phyloP scores from a whole-genome alignment of 306 rosid genomes.

The Clitoria ternatea region DNA sequence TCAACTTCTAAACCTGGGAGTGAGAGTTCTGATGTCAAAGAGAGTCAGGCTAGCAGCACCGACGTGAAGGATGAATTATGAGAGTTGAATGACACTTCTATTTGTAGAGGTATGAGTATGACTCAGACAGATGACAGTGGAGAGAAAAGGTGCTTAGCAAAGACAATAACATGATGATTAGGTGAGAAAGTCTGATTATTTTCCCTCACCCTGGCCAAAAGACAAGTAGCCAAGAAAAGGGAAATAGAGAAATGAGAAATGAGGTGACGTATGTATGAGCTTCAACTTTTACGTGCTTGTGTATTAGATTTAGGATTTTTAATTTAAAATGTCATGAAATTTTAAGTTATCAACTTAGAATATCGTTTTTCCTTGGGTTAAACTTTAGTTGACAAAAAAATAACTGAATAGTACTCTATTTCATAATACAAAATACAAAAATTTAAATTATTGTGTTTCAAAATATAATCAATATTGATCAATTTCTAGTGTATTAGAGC shows the following conservation, averaged over 20 bases:
- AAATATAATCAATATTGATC: too few species aligned
- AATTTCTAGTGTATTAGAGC: too few species aligned
- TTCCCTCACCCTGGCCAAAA: slow-evolving; percentile 11
- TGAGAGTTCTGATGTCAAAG: slow-evolving; percentile 42
- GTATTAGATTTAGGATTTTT: background rate
- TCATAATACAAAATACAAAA: too few species aligned
- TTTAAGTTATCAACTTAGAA: background rate
- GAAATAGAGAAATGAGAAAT: background rate
- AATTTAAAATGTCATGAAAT: background rate
- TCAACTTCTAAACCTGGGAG: slow-evolving; percentile 40
- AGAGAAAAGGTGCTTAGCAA: slow-evolving; percentile 11
- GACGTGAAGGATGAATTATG: slow-evolving; percentile 70
- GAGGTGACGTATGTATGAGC: background rate
- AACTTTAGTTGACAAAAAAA: background rate
- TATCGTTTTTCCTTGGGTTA: background rate
- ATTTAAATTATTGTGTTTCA: too few species aligned
- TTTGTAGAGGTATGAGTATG: slow-evolving; percentile 19
- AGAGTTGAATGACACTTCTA: slow-evolving; percentile 20
- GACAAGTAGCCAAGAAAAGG: background rate
- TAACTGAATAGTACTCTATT: background rate
- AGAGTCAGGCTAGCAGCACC: slow-evolving; percentile 37
- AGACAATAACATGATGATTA: background rate
- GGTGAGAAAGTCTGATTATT: background rate
- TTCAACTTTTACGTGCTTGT: background rate
- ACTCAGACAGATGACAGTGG: slow-evolving; percentile 21